Base-by-base conservation (phyloP, 345 rosid species). In the Dovyalis caffra region DNA sequence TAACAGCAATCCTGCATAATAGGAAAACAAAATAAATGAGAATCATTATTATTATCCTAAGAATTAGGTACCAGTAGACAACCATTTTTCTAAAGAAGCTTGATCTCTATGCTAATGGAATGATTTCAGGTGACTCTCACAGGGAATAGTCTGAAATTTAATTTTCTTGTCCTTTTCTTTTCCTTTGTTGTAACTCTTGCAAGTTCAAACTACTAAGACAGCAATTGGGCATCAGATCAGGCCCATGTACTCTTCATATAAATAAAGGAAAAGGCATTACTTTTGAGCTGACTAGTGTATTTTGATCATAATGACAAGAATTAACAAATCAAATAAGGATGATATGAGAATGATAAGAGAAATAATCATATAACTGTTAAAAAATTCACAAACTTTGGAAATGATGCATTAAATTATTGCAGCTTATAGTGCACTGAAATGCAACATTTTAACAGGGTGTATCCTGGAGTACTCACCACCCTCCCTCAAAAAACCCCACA, bases 1-100 rank as follows among this genome's bases (percentile, higher is more conserved):
- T 83, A 65, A 82, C 77, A 20, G 98, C 93, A 83, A 93, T 85
- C 86, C 98, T 95, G 89, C 84, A 83, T 31, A 64, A 76, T 3
- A 40, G 37, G 49, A 29, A 6, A 71, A 71, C 43, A 79, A 60
- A 47, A 63, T 6, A 32, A 49, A n/a, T n/a, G 68, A 61, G 43
- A 64, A 47, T 71, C 14, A 62, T 31, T 37, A 60, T 26, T 37
- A 64, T 11, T 70, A 62, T 8, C 53, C 25, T 66, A 33, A 49
- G 45, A 74, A 45, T 35, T 7, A 66, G 47, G 20, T 18, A 67
- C 57, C 57, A 3, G 31, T 40, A 64, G 23, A 65, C 47, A 31
- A 26, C 28, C 31, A 62, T 25, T n/a, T n/a, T n/a, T n/a, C n/a
- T n/a, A n/a, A 16, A 45, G 47, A 51, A 34, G 32, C 35, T 2